Base-by-base conservation (phyloP, 768 basidiomycete genomes). In the Dentipellis fragilis region DNA sequence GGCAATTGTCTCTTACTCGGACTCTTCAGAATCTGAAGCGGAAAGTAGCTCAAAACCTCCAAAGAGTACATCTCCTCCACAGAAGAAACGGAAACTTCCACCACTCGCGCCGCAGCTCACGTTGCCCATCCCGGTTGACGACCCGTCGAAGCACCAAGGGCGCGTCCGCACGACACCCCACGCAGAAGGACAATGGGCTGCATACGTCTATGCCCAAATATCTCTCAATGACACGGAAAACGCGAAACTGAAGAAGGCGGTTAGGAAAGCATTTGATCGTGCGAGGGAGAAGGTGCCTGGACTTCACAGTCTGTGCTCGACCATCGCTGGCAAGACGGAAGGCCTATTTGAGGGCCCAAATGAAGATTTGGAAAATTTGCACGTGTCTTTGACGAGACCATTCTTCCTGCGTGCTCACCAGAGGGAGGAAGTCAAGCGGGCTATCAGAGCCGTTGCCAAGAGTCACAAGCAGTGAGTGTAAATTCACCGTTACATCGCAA, bases 311-410 rank as follows among this genome's bases (percentile, higher is more conserved):
- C 70, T 81, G 49, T 73, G 74, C 38, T 35, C 19, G 5, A 39
- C 29, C 16, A 37, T 16, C 3, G 36, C 49, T 4, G 55, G 46
- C 59, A 35, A 11, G 29, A 57, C 39, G 39, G 59, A 35, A 51
- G 57, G 23, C 19, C 63, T 62, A 14, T 53, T 52, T 49, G 22
- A 59, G 49, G 29, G 6, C 3, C 3, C 29, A 3, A 29, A 61
- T 5, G 49, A 64, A 23, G 64, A 59, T 10, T 35, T 56, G 48
- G 63, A 62, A 16, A 82, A 86, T 59, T 73, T 96, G 36, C 94
- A 96, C 63, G 73, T 98, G 42, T 95, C 93, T 1, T 73, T 98
- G 11, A 87, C 92, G 0, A 80, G 89, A 4, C 91, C 93, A 10
- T 76, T 87, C 29, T 92, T 81, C 64, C 70, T 96, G 34, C 81